Base-by-base conservation (phyloP, 768 basidiomycete genomes). In the Termitomyces eurrhizus region DNA sequence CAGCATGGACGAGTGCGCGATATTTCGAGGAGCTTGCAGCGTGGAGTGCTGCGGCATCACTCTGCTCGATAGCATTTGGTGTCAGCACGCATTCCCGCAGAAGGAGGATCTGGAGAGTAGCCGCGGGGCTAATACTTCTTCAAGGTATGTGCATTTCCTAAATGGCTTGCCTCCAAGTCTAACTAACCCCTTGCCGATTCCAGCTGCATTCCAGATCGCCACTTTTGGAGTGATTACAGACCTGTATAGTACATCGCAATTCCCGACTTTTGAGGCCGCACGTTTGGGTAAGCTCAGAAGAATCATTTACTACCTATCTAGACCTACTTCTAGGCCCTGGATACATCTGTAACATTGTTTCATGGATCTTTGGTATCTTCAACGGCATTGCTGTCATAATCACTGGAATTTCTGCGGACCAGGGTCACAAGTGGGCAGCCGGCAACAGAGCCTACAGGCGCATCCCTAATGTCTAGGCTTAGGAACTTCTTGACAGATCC, bases 91-190 rank as follows among this genome's bases (percentile, higher is more conserved):
- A 84, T 66, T 89, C 89, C 16, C 78, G 90, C 54, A 78, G 90
- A 64, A 78, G 89, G 60, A 82, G 90, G 64, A 86, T 91, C 36
- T 92, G 90, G 90, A 84, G 81, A 68, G 86, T 83, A 1, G 86
- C 88, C 1, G 88, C 88, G 8, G 83, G 82, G 16, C 71, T 92
- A 11, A 75, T 89, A 13, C 71, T 83, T 16, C 66, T 90, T 21
- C 85, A 89, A 67, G 82, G 89, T 87, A 64, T 48, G 74, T 37
- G 42, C 32, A 5, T 50, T 14, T 51, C 29, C 13, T 32, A n/a
- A n/a, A 6, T 41, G 12, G 3, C 18, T 33, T 51, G 9, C 2
- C 21, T 58, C 21, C 6, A n/a, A 24, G 18, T 16, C 29, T 51
- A 44, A 51, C 13, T 21, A 44, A 51, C 13, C 16, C 7, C 5